Conservation (phyloP, 257 asterid genomes). For the Gynochthodes officinalis region DNA sequence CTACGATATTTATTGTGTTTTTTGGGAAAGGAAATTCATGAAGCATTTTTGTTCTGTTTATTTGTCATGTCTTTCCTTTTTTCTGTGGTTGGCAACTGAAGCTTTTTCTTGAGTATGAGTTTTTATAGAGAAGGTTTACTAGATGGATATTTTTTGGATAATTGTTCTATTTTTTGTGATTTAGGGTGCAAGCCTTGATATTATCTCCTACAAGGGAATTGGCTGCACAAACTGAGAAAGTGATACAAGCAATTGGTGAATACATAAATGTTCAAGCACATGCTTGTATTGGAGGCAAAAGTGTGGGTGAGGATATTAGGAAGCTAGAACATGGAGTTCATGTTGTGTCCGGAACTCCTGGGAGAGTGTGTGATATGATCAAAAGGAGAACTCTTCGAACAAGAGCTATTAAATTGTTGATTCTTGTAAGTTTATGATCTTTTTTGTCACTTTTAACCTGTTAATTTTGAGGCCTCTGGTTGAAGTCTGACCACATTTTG, state of each 20-base stretch:
- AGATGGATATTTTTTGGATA: neutral
- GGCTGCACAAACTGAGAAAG: conserved; percentile 94
- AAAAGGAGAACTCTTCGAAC: conserved; percentile 93
- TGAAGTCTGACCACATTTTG: conserved; percentile 1
- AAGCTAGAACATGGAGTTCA: conserved; percentile 96
- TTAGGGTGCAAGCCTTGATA: conserved; percentile 93
- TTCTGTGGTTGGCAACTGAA: neutral
- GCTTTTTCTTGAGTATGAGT: neutral
- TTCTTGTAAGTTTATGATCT: conserved; percentile 55
- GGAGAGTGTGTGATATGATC: conserved; percentile 96
- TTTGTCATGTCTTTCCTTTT: neutral
- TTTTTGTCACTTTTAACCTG: neutral
- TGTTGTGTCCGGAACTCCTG: conserved; percentile 99
- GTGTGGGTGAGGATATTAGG: conserved; percentile 91
- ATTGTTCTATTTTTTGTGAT: conserved; percentile 9
- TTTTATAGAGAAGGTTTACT: neutral
- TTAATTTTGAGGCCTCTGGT: neutral
- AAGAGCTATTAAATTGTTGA: conserved; percentile 69
- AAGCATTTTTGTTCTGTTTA: neutral
- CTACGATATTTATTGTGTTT: too few species aligned
- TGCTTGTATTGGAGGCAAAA: conserved; percentile 97
- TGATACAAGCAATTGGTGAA: conserved; percentile 85
- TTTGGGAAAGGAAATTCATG: neutral
- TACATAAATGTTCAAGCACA: conserved; percentile 84
- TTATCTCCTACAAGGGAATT: conserved; percentile 95